Base-by-base conservation (phyloP, 2,329 filamentous ascomycete genomes). In the Aspergillus hiratsukae region DNA sequence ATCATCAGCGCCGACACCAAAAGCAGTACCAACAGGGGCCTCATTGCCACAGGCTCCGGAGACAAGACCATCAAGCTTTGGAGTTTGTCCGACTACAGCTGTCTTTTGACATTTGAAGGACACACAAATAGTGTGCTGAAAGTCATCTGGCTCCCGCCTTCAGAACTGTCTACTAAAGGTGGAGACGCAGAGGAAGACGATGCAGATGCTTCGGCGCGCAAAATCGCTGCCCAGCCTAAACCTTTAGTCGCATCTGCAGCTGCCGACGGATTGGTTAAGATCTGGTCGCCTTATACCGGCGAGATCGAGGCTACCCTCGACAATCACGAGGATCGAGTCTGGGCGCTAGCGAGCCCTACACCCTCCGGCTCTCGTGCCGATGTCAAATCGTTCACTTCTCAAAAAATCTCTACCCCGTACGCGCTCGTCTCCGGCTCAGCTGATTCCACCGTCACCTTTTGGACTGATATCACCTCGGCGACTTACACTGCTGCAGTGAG, bases 31-130 rank as follows among this genome's bases (percentile, higher is more conserved):
- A 87, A 85, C 54, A 90, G 90, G 69, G 93, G 93, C 2, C 81
- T 96, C 48, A 80, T 96, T 11, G 82, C 96, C 28, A 97, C 94
- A 0, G 94, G 91, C 37, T 95, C 90, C 64, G 94, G 93, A 68
- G 94, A 99, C 74, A 97, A 97, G 76, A 97, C 91, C 0, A 84
- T 97, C 67, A 95, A 96, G 72, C 82, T 99, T 9, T 99, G 95
- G 95, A 97, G 85, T 70, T 79, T 99, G 59, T 83, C 87, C 2
- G 92, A 96, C 74, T 99, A 97, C 75, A 90, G 86, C 62, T 99
- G 94, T 74, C 78, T 99, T 48, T 82, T 93, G 56, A 97, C 94
- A 0, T 94, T 97, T 55, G 95, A 99, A 74, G 94, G 94, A 0
- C 94, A 99, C 73, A 93, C 91, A 4, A 95, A 97, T 76, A 96